Conservation (phyloP, 495 filamentous ascomycete species). For the Penicillium subrubescens region DNA sequence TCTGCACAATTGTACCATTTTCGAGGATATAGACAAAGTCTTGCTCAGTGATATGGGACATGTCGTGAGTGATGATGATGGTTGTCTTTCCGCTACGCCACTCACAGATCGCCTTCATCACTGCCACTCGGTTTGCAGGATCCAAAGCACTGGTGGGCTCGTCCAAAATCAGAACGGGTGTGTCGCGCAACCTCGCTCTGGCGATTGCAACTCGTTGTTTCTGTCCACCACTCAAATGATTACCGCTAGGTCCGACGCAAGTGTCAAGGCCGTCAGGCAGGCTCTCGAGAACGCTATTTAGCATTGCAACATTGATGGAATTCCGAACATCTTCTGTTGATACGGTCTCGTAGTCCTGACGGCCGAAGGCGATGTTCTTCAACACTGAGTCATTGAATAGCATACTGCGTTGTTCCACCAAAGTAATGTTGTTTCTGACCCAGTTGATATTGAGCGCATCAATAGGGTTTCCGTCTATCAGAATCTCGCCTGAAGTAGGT, state of each 20-base stretch:
- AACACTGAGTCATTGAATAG: conserved; percentile 84
- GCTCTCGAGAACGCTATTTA: conserved; percentile 68
- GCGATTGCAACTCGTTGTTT: conserved; percentile 76
- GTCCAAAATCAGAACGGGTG: conserved; percentile 79
- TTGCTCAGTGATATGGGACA: conserved; percentile 69
- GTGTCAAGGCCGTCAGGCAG: conserved; percentile 79
- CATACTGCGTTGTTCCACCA: conserved; percentile 80
- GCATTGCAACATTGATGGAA: conserved; percentile 61
- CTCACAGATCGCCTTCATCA: conserved; percentile 72
- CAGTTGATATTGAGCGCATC: conserved; percentile 65
- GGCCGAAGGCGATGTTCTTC: conserved; percentile 80
- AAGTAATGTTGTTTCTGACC: conserved; percentile 76
- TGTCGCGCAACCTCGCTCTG: conserved; percentile 75
- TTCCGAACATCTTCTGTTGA: conserved; percentile 56
- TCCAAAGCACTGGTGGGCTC: conserved; percentile 85
- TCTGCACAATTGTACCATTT: conserved; percentile 65
- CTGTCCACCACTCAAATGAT: conserved; percentile 82
- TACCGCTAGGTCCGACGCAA: conserved; percentile 67
- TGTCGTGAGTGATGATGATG: conserved; percentile 88
- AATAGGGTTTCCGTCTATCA: conserved; percentile 68
- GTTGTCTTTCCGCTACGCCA: conserved; percentile 75
- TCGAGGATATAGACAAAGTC: conserved; percentile 87
- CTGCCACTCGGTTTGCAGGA: conserved; percentile 64
- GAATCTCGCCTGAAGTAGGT: conserved; percentile 64
- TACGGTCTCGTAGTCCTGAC: conserved; percentile 48